phyloP scores from a whole-genome alignment of 441 rosid genomes.

The Erysimum cheiri region DNA sequence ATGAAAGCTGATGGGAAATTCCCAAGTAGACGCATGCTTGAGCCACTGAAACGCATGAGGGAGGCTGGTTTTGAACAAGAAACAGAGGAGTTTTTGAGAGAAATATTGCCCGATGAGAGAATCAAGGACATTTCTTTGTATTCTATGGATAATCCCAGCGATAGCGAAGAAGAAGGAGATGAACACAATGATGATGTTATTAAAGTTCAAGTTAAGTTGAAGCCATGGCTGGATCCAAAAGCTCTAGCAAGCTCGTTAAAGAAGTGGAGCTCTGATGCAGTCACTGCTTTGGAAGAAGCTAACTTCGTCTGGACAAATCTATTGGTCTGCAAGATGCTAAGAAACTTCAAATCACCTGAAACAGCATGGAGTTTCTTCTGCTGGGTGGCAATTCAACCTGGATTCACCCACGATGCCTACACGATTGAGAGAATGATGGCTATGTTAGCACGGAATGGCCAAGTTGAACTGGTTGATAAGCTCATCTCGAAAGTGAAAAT shows the following conservation, averaged over 20 bases:
- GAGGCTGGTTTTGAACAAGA: slow-evolving; percentile 62
- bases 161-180: slow-evolving; percentile 47
- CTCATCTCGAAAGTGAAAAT: slow-evolving; percentile 66
- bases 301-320: slow-evolving; percentile 85
- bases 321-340: slow-evolving; percentile 83
- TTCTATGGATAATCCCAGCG: slow-evolving; percentile 48
- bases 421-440: slow-evolving; percentile 82
- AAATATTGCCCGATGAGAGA: slow-evolving; percentile 77
- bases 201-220: slow-evolving; percentile 53
- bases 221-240: slow-evolving; percentile 89
- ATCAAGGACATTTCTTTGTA: slow-evolving; percentile 52
- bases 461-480: slow-evolving; percentile 68
- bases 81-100: slow-evolving; percentile 50
- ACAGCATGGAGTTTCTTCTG: slow-evolving; percentile 90
- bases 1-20: slow-evolving; percentile 75
- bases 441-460: slow-evolving; percentile 73
- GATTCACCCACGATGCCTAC: slow-evolving; percentile 78
- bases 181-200: slow-evolving; percentile 32
- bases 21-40: slow-evolving; percentile 63
- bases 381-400: slow-evolving; percentile 91
- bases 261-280: slow-evolving; percentile 70
- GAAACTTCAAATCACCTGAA: slow-evolving; percentile 69
- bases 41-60: slow-evolving; percentile 60
- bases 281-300: slow-evolving; percentile 64
- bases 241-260: slow-evolving; percentile 80